Evolutionary conservation across 257 asterid species (phyloP).

Genomic region (Nemophila menziesii): DNA sequence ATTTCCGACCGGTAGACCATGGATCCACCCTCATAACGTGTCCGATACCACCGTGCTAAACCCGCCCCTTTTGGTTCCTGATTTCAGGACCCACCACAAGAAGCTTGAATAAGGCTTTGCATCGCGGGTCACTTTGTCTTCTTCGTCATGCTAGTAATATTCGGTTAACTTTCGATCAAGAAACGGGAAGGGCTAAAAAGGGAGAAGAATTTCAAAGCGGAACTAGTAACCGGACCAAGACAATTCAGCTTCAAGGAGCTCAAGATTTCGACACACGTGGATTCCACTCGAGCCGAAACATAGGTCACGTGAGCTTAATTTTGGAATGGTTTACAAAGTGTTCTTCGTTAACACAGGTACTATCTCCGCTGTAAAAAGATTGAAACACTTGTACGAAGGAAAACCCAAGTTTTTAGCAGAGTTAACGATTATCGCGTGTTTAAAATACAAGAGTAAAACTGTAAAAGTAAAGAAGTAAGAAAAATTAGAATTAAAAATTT

Average conservation of each 20-base stretch:
- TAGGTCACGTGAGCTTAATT: constrained; percentile 84
- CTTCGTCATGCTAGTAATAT: constrained; percentile 34
- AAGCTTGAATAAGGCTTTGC: constrained; percentile 52
- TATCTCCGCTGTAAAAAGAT: constrained; percentile 74
- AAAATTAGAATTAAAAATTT: too few species aligned
- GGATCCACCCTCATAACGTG: constrained; percentile 57
- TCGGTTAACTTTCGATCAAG: constrained; percentile 41
- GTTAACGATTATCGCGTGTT: constrained; percentile 65
- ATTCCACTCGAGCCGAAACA: constrained; percentile 55
- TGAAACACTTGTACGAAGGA: constrained; percentile 75
- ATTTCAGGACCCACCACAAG: constrained; percentile 32
- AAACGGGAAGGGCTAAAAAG: constrained; percentile 45
- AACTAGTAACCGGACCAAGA: constrained; percentile 59
- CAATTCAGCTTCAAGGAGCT: constrained; percentile 62
- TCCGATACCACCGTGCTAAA: constrained; percentile 40
- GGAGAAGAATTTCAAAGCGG: constrained; percentile 41
- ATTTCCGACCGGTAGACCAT: constrained; percentile 31
- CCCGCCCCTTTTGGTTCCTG: constrained; percentile 37
- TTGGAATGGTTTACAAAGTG: constrained; percentile 90
- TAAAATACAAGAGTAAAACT: constrained; percentile 85
- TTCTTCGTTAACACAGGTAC: constrained; percentile 26
- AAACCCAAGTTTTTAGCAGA: constrained; percentile 74
- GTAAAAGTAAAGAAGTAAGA: too few species aligned
- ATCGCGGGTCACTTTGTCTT: constrained; percentile 65
- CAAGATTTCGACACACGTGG: constrained; percentile 72